Evolutionary conservation across 768 basidiomycete species (phyloP).

Genomic region (Tremella fuciformis): DNA sequence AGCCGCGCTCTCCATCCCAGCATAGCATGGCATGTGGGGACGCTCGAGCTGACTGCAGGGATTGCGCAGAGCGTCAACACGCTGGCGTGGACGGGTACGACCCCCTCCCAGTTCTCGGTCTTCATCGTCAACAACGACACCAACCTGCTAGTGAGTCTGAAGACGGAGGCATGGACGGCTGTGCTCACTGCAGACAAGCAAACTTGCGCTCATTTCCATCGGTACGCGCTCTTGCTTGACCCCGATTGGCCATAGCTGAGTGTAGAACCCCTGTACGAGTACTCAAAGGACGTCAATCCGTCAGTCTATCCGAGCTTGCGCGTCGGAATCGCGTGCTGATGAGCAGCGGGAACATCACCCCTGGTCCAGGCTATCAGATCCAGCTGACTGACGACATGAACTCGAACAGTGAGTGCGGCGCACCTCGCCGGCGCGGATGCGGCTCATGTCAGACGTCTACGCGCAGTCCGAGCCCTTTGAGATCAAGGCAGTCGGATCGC

Average conservation of each 20-base stretch:
- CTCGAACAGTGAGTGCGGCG: conserved; percentile 31
- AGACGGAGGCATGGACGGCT: not conserved
- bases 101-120: conserved; percentile 42
- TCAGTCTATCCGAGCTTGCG: conserved; percentile 21
- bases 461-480: conserved; percentile 48
- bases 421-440: not conserved
- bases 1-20: not conserved
- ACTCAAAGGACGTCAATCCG: conserved; percentile 41
- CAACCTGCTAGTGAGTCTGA: conserved; percentile 34
- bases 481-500: conserved; percentile 46
- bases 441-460: conserved; percentile 39
- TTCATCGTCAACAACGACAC: conserved; percentile 37
- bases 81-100: conserved; percentile 34
- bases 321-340: not conserved
- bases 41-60: conserved; percentile 22
- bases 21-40: not conserved
- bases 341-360: conserved; percentile 27
- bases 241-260: no score
- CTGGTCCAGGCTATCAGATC: conserved; percentile 38
- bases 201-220: conserved; percentile 29
- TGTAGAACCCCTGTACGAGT: conserved; percentile 23
- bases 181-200: conserved; percentile 16
- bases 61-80: conserved; percentile 41
- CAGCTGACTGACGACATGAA: conserved; percentile 47
- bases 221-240: no score